Conservation (phyloP, 345 rosid species). For the Populus davidiana region DNA sequence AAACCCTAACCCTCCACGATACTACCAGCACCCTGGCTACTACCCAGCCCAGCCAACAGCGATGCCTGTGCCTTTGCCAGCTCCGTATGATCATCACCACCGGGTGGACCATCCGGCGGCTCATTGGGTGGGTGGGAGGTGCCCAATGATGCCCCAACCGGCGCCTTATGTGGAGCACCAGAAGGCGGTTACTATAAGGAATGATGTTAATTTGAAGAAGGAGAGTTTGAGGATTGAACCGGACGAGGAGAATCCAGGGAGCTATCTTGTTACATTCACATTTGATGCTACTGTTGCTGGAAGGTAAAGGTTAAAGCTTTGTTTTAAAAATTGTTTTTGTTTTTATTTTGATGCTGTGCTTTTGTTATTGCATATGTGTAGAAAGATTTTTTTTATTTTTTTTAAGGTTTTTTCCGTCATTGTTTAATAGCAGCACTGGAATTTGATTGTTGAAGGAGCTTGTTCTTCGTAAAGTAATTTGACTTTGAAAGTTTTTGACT, state of each 20-base stretch:
- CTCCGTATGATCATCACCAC: conserved; percentile 66
- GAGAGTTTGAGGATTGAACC: conserved; percentile 67
- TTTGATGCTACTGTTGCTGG: conserved; percentile 93
- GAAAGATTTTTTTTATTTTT: background rate
- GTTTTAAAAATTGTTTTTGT: background rate
- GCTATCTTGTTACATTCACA: conserved; percentile 71
- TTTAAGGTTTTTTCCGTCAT: background rate
- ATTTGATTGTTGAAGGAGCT: background rate
- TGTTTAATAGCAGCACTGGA: background rate
- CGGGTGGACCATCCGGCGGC: conserved; percentile 24
- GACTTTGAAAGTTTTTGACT: conserved; percentile 2
- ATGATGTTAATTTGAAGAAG: conserved; percentile 85
- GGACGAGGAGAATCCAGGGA: conserved; percentile 66
- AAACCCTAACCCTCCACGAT: conserved; percentile 41
- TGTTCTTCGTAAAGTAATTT: background rate
- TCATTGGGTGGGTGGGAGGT: conserved; percentile 31
- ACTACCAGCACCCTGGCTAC: conserved; percentile 66
- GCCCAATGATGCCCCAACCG: conserved; percentile 38
- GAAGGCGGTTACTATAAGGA: conserved; percentile 74
- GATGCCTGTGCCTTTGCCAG: conserved; percentile 52
- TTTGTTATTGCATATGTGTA: background rate
- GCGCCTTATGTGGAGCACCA: conserved; percentile 83
- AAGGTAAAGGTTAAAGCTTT: conserved; percentile 42
- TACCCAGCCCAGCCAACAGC: conserved; percentile 51
- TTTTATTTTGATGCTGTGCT: background rate